Conservation (phyloP, 2,329 filamentous ascomycete species). For the Colletotrichum sp. region DNA sequence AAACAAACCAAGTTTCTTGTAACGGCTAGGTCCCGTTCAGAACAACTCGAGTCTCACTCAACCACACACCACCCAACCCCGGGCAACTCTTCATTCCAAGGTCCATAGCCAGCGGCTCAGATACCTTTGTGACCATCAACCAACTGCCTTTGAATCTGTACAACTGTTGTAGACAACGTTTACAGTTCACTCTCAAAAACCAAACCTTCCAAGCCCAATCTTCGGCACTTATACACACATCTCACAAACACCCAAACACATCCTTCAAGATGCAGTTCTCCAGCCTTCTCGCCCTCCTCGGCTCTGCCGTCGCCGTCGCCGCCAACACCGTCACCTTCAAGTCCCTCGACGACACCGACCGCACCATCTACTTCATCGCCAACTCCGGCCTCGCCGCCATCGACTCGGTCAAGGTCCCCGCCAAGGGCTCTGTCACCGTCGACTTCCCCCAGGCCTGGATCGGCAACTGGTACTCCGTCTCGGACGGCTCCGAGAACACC, state of each 20-base stretch:
- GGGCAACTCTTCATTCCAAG: constrained; percentile 1
- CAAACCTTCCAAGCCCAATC: constrained; percentile 15
- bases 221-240: constrained; percentile 9
- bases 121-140: neutral
- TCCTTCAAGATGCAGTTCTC: constrained; percentile 59
- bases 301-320: constrained; percentile 43
- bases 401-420: constrained; percentile 43
- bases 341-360: constrained; percentile 57
- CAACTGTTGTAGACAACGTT: constrained; percentile 17
- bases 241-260: neutral
- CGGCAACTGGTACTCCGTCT: constrained; percentile 57
- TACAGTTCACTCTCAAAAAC: constrained; percentile 9
- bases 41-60: constrained; percentile 2
- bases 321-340: constrained; percentile 60
- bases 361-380: constrained; percentile 57
- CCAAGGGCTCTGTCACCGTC: constrained; percentile 42
- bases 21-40: constrained; percentile 13
- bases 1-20: neutral
- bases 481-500: constrained; percentile 43
- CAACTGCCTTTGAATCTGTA: neutral
- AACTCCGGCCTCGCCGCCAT: constrained; percentile 41
- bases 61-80: constrained; percentile 1
- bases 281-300: constrained; percentile 46
- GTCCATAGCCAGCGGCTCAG: constrained; percentile 11
- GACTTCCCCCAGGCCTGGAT: constrained; percentile 48